These are phyloP conservation scores for Penicillium sp. DNA, from an alignment of 2,329 filamentous ascomycete species.

Conservation along the genomic window DNA sequence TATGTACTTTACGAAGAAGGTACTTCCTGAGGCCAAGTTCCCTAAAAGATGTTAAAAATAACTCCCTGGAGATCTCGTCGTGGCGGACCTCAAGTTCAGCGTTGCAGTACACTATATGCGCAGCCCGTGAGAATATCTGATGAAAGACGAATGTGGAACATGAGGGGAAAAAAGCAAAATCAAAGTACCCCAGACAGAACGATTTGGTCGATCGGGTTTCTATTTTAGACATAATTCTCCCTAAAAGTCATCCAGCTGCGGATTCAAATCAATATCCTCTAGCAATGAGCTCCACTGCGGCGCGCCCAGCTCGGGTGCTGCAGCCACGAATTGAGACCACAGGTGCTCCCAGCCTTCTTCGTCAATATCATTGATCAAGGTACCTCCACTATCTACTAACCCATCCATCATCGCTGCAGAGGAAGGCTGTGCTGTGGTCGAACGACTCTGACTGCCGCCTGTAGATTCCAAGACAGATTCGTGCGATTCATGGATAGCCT, in stretches of 20 bases:
- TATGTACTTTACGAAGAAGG: neutral
- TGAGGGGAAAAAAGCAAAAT: neutral
- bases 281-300: slow-evolving; percentile 26
- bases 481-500: neutral
- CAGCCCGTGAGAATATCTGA: too few species aligned
- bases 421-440: slow-evolving; percentile 4
- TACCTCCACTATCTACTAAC: neutral
- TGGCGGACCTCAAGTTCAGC: neutral
- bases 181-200: neutral
- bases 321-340: slow-evolving; percentile 26
- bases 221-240: neutral
- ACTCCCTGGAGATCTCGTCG: neutral
- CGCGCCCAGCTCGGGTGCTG: slow-evolving; percentile 23
- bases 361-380: slow-evolving; percentile 10
- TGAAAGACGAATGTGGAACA: neutral
- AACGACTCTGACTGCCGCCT: too few species aligned
- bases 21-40: neutral
- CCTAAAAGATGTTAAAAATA: neutral
- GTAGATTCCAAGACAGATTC: neutral
- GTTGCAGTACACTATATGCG: neutral
- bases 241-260: slow-evolving; percentile 13
- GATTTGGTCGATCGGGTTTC: neutral
- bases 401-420: neutral
- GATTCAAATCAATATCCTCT: slow-evolving; percentile 24
- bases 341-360: slow-evolving; percentile 22